Base-by-base conservation (phyloP, 805 yeast species). In the Starmerella sp. region DNA sequence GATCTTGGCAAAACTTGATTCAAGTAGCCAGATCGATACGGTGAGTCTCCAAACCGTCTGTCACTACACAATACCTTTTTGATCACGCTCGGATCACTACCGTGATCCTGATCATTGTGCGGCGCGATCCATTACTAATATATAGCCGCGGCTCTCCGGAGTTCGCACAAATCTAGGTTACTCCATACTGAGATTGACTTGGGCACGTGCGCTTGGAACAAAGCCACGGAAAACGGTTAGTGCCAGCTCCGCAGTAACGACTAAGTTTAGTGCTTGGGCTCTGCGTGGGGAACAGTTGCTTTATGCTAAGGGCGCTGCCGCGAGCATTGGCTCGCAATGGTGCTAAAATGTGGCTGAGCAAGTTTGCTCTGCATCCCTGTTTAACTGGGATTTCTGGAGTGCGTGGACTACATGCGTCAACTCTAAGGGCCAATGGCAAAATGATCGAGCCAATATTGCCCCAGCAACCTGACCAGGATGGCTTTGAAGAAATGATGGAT, bases 401-500 rank as follows among this genome's bases (percentile, higher is more conserved):
- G 29, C 51, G 34, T 2, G 5, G 14, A 38, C 15, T 38, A 8
- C 42, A 36, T 14, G 6, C 28, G 8, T 22, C 44, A 15, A 8
- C n/a, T 5, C 4, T 41, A 6, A 17, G 15, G 5, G 14, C 6
- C 8, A 37, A 36, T 6, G 34, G 39, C 44, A 46, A 46, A n/a
- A 46, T 31, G 35, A 39, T 49, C 30, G 58, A 52, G 37, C 56
- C 58, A 17, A 36, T 55, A 9, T 48, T 55, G 17, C 56, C 56
- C 7, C 56, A 51, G 6, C 35, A 37, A 11, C 17, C 48, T 3
- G 50, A 53, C 15, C 46, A 48, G n/a, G 62, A 59, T 37, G 52
- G 55, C 2, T 61, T 61, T 49, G 32, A 47, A 4, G 63, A 61
- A 37, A 57, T 57, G 60, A 54, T 61, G 56, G 59, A 57, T 11